Conservation (phyloP, 2,329 filamentous ascomycete genomes). For the Colletotrichum eleusines region DNA sequence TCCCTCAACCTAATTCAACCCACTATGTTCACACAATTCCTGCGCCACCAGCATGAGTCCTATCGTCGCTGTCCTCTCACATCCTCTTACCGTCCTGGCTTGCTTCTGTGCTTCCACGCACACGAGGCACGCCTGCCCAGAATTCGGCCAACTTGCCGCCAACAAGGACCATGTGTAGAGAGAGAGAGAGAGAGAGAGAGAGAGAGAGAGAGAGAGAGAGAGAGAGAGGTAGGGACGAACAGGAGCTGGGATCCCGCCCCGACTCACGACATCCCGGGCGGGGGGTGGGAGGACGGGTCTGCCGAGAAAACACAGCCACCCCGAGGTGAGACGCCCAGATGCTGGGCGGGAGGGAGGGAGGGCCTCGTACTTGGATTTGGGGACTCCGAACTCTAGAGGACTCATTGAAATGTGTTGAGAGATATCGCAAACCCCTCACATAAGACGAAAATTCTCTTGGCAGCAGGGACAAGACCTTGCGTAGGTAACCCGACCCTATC, state of each 20-base stretch:
- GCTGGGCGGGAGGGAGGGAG: constrained; percentile 20
- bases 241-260: constrained; percentile 30
- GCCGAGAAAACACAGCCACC: constrained; percentile 41
- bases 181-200: no score
- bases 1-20: constrained; percentile 14
- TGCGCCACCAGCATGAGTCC: constrained; percentile 5
- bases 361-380: neutral
- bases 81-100: neutral
- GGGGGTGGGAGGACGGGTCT: constrained; percentile 31
- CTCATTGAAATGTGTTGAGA: constrained; percentile 30
- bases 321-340: constrained; percentile 41
- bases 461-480: constrained; percentile 7
- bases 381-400: constrained; percentile 7
- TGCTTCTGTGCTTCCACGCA: constrained; percentile 20
- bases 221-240: constrained; percentile 19
- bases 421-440: constrained; percentile 26
- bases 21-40: constrained; percentile 30
- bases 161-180: constrained; percentile 19
- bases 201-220: no score
- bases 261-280: constrained; percentile 35
- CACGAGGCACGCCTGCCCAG: constrained; percentile 32
- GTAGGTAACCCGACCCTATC: constrained; percentile 16
- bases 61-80: neutral
- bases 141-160: constrained; percentile 22
- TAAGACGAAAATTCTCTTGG: constrained; percentile 13